A percentile compares a stretch with the other conserved stretches of the same genome.
These are phyloP conservation scores for Colletotrichum siamense DNA, from an alignment of 2,329 filamentous ascomycete genomes.

Conservation along the genomic window DNA sequence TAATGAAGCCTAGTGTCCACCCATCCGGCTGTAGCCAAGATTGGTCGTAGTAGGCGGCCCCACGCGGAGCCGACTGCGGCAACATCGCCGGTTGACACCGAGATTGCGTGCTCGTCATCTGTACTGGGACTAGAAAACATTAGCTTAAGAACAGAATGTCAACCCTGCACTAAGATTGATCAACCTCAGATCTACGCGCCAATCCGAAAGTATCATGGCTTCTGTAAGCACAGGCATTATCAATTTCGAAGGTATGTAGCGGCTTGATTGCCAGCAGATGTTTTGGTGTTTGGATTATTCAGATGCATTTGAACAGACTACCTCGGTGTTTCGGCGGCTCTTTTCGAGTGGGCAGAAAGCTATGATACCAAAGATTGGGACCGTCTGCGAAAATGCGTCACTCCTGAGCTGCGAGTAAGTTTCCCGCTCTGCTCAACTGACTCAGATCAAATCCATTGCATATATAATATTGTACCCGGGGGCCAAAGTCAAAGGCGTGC, in stretches of 20 bases:
- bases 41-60: not conserved
- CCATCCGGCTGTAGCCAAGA: not conserved
- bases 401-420: constrained; percentile 44
- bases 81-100: not conserved
- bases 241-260: not conserved
- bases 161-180: not conserved
- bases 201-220: not conserved
- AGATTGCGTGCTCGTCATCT: not conserved
- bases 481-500: not conserved
- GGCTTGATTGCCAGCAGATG: not conserved
- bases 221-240: not conserved
- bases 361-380: constrained; percentile 71
- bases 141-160: not conserved
- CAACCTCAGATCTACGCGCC: not conserved
- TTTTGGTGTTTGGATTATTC: not conserved
- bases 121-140: not conserved
- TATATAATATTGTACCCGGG: not conserved
- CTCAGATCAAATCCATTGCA: constrained; percentile 42
- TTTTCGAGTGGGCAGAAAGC: constrained; percentile 69
- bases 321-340: constrained; percentile 51
- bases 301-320: constrained; percentile 42
- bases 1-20: not conserved
- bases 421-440: constrained; percentile 56
- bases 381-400: constrained; percentile 58
- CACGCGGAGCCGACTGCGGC: not conserved